These are phyloP conservation scores for Solidago caesia DNA, from an alignment of 129 eudicot species.

Conservation along the genomic window DNA sequence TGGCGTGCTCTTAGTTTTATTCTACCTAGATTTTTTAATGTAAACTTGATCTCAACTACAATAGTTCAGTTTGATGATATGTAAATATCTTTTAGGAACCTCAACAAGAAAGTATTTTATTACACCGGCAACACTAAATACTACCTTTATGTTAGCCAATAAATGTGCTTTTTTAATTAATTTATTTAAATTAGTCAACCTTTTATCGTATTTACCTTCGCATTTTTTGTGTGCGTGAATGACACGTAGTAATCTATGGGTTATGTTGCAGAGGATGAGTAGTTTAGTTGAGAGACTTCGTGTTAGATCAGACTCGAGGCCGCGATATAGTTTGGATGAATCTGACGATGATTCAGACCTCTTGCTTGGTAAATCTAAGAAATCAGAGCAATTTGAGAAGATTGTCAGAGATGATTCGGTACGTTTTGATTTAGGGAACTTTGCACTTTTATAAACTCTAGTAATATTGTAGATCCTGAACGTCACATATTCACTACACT, in stretches of 20 bases:
- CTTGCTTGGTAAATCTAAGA: background rate
- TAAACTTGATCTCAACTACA: no score
- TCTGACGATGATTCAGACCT: constrained; percentile 84
- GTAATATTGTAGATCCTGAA: background rate
- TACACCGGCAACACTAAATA: no score
- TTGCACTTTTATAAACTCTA: no score
- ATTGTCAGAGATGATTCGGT: constrained; percentile 78
- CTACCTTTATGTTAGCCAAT: no score
- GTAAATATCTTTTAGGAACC: no score
- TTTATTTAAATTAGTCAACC: background rate
- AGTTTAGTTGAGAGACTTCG: constrained; percentile 98
- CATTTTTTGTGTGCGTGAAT: background rate
- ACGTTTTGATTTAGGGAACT: background rate
- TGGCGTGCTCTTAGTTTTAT: no score
- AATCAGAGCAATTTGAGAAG: constrained; percentile 39
- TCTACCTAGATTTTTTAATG: no score
- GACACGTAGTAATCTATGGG: constrained; percentile 12
- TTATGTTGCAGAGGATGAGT: constrained; percentile 61
- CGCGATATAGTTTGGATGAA: constrained; percentile 70
- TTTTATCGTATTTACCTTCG: background rate
- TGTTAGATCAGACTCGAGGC: constrained; percentile 82
- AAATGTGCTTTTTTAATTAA: no score
- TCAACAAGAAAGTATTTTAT: no score
- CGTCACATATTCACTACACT: background rate
- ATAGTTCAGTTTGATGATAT: no score